Evolutionary conservation across 2,329 filamentous ascomycete species (phyloP), one percentile per base, ranked within the genome.

Genomic region (Aureobasidium namibiae): DNA sequence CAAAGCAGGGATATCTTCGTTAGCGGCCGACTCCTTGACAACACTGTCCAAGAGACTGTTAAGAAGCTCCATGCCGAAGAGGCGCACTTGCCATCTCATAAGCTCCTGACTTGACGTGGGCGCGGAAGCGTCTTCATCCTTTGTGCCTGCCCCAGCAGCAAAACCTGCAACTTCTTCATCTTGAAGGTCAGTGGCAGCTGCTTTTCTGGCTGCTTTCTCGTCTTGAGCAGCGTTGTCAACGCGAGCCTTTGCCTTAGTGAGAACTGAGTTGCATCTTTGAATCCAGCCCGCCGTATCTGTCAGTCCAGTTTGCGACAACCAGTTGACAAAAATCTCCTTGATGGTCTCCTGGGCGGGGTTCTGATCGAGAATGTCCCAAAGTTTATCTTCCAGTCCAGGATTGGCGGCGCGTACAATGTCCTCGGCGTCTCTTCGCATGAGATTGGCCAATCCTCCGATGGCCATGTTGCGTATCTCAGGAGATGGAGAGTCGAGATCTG

Each of bases 81-180:
- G 91, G 34, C 90, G 86, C 7, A 96, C 92, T 72, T 99, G 94
- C 94, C 94, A 99, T 65, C 91, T 86, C 62, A 99, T 78, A 14
- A 94, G 83, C 70, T 99, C 94, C 66, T 95, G 91, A 21, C 91
- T 77, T 14, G 73, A 71, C 23, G 73, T 74, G 1, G 70, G 66
- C 6, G 70, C 68, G 38, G 72, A 68, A 18, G 71, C 66, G 45
- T 78, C 75, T 8, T 76, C 74, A 23, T 73, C 75, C 8, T 71
- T 77, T 3, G 78, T 81, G 26, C 84, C 86, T 29, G 80, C 80
- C 1, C 88, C 85, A n/a, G 86, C 83, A 33, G 92, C 92, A 68
- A 99, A 97, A 0, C 94, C 94, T 56, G 94, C 94, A 36, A 96
- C 92, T 71, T 99, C 95, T 70, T 99, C 94, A 69, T 99, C 94